Base-by-base conservation (phyloP, 225 moss, liverwort and hornwort genomes). In the Neckera pumila region DNA sequence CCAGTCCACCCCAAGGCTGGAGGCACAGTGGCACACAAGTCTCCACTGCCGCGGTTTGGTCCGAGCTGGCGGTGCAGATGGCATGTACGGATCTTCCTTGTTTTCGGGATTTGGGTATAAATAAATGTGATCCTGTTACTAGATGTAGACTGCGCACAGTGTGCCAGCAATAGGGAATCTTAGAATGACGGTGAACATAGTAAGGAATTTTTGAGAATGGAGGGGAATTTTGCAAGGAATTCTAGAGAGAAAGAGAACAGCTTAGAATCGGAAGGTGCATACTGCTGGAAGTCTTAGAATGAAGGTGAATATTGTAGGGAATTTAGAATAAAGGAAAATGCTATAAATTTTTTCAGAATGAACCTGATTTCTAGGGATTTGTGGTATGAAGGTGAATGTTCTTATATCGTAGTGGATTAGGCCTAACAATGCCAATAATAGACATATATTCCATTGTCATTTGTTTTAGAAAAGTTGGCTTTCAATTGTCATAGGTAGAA, bases 371-470 rank as follows among this genome's bases (percentile, higher is more conserved):
- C 4, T 16, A 17, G 4, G 6, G 8, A 6, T 9, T 12, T 9
- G 12, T 20, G 12, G 51, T 51, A 51, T 76, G 14, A 51, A 49
- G 21, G 7, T 57, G 21, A 75, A 36, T 2, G 7, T 30, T 59
- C 14, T 42, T 60, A 6, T 42, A 30, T 13, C n/a, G n/a, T 20
- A 2, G 9, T 42, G 2, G 6, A 59, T 13, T 20, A 42, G 6
- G 42, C 20, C 6, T 42, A 28, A 42, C 2, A 30, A 40, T 40
- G 30, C 9, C 18, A 79, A 27, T 11, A 8, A 7, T 2, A 12
- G 3, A 18, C 4, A 38, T 27, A 4, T 27, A 3, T 16, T n/a
- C 17, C 2, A 26, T 0, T 40, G 0, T 1, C 38, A 58, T 58
- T 7, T 38, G 18, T 51, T n/a, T 38, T 27, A 2, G 7, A 38